These are phyloP conservation scores for Psidium guajava DNA, from an alignment of 345 rosid species.

Conservation along the genomic window DNA sequence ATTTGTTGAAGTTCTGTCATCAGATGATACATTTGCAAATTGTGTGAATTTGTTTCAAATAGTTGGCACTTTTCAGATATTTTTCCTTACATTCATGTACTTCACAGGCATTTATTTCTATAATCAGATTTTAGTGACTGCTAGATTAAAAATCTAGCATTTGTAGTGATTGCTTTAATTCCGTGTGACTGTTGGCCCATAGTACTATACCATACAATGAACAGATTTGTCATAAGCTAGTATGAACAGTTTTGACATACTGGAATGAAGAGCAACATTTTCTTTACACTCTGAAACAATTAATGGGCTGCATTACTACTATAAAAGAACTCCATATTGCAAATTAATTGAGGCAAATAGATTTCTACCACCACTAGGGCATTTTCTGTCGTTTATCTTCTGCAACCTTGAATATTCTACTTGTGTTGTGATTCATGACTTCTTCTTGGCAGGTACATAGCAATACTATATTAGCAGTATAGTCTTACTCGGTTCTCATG, in stretches of 20 bases:
- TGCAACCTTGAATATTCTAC: not conserved
- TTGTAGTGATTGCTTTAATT: not conserved
- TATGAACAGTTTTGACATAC: not conserved
- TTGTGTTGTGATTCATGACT: not conserved
- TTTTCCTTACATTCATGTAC: not conserved
- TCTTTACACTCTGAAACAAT: not conserved
- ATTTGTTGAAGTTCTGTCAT: not conserved
- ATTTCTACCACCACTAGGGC: not conserved
- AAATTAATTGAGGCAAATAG: not conserved
- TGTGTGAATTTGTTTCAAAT: not conserved
- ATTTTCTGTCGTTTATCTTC: not conserved
- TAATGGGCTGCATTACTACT: not conserved
- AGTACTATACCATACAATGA: not conserved
- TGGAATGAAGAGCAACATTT: not conserved
- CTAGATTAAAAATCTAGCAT: not conserved
- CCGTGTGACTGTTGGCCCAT: not conserved
- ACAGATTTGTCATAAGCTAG: not conserved
- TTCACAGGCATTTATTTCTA: not conserved
- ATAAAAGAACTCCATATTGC: not conserved
- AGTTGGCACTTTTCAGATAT: not conserved
- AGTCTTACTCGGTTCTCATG: constrained; percentile 6
- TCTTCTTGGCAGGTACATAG: constrained; percentile 22
- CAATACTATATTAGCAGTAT: constrained; percentile 8
- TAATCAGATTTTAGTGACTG: not conserved
- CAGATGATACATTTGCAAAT: not conserved